Base-by-base conservation (phyloP, 1,284 basidiomycete species). In the Afroboletus lepidellus region DNA sequence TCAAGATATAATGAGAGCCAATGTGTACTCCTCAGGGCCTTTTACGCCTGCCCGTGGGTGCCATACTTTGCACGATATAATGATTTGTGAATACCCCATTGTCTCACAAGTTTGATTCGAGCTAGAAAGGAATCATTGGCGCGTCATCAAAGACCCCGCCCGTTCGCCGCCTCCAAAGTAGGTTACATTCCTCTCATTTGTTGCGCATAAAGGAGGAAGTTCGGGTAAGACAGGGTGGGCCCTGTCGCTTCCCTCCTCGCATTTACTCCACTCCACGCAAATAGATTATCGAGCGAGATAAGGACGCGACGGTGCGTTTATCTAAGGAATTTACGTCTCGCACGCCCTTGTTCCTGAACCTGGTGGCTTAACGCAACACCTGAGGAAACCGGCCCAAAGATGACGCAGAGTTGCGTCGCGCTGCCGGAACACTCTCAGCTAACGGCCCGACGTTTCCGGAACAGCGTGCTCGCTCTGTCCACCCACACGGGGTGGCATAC, bases 1-100 rank as follows among this genome's bases (percentile, higher is more conserved):
- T 45, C 47, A 50, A 59, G 46, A 46, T 53, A 51, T 63, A 61
- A 60, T 63, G 43, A 46, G n/a, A n/a, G n/a, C n/a, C n/a, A n/a
- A n/a, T n/a, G n/a, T n/a, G n/a, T n/a, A 48, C 37, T 44, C 53
- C 46, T 38, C 36, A 42, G 46, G 54, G 53, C 44, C 51, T 44
- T 48, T 38, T 42, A 50, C 43, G 39, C 43, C 52, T 48, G 21
- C 30, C 34, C 38, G 38, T 45, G 41, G 57, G 41, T 51, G 46
- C 32, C 41, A 49, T 24, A 3, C 18, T 43, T 34, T 27, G 27
- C 48, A 55, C n/a, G 27, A 60, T 46, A 41, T 46, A 12, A 36
- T 53, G 25, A 48, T 42, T n/a, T 38, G 45, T 47, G 42, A 51
- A 48, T 51, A 49, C n/a, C 25, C 29, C 37, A n/a, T 44, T 43